Percentiles rank a stretch among this genome's conserved stretches.
Conservation (phyloP, 2,329 filamentous ascomycete species). For the Bipolaris victoriae region DNA sequence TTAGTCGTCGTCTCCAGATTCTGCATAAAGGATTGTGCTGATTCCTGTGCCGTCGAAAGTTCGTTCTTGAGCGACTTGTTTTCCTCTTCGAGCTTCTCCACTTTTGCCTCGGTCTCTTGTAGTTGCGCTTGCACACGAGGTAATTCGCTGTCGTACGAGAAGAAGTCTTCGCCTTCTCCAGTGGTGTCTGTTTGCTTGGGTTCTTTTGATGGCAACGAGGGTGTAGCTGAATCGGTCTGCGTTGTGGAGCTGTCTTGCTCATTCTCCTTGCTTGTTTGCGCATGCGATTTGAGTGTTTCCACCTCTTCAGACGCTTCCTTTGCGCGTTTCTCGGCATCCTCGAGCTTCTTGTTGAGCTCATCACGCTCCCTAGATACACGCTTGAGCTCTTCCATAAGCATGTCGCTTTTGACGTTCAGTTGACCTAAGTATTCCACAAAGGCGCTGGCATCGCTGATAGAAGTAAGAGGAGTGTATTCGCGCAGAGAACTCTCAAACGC, state of each 20-base stretch:
- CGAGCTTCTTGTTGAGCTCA: slow-evolving; percentile 75
- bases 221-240: slow-evolving; percentile 33
- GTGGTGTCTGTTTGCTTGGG: slow-evolving; percentile 35
- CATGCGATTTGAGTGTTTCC: slow-evolving; percentile 56
- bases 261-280: slow-evolving; percentile 19
- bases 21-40: slow-evolving; percentile 55
- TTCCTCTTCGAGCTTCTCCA: slow-evolving; percentile 72
- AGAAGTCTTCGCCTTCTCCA: slow-evolving; percentile 73
- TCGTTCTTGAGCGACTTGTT: slow-evolving; percentile 73
- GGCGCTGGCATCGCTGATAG: slow-evolving; percentile 82
- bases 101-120: slow-evolving; percentile 71
- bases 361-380: slow-evolving; percentile 83
- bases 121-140: slow-evolving; percentile 79
- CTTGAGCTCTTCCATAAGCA: slow-evolving; percentile 94
- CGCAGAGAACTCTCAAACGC: slow-evolving; percentile 89
- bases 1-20: slow-evolving; percentile 71
- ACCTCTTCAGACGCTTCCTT: slow-evolving; percentile 69
- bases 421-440: slow-evolving; percentile 91
- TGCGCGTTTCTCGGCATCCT: slow-evolving; percentile 69
- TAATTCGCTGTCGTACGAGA: slow-evolving; percentile 89
- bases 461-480: slow-evolving; percentile 89
- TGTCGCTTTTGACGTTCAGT: slow-evolving; percentile 81
- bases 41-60: slow-evolving; percentile 73
- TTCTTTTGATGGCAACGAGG: slow-evolving; percentile 35
- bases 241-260: slow-evolving; percentile 37